phyloP scores from a whole-genome alignment of 208 protist genomes.

The Strigomonas culicis region DNA sequence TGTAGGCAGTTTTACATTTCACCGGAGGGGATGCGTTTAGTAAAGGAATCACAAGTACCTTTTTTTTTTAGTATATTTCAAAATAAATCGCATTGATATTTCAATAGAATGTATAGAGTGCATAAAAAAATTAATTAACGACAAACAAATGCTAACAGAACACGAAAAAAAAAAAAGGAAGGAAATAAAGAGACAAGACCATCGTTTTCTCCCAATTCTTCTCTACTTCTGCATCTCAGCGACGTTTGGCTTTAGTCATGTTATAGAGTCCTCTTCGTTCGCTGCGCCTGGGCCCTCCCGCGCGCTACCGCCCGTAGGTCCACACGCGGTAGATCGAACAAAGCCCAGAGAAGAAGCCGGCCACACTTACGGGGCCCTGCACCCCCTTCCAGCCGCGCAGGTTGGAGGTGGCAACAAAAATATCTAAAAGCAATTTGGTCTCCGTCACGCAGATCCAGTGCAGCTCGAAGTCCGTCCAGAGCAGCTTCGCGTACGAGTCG shows the following conservation, averaged over 20 bases:
- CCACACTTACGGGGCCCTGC: constrained; percentile 64
- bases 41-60: neutral
- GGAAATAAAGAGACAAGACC: neutral
- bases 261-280: too few relatives aligned
- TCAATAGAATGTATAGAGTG: constrained; percentile 1
- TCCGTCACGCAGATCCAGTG: constrained; percentile 90
- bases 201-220: too few relatives aligned
- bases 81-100: neutral
- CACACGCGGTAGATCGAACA: constrained; percentile 90
- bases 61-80: constrained; percentile 6
- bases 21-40: too few relatives aligned
- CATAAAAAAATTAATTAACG: constrained; percentile 2
- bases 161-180: neutral
- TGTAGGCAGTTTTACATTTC: too few relatives aligned
- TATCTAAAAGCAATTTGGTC: constrained; percentile 82
- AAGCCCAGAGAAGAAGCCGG: constrained; percentile 78
- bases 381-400: constrained; percentile 51
- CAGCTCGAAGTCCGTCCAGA: constrained; percentile 89
- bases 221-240: too few relatives aligned
- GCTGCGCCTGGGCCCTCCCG: too few relatives aligned
- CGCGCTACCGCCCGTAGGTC: constrained; percentile 81
- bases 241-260: too few relatives aligned
- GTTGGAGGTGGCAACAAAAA: constrained; percentile 78
- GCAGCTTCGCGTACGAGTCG: constrained; percentile 70
- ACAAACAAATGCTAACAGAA: neutral